Conservation (phyloP, 73 alveolate species). For the Paramecium primaurelia region DNA sequence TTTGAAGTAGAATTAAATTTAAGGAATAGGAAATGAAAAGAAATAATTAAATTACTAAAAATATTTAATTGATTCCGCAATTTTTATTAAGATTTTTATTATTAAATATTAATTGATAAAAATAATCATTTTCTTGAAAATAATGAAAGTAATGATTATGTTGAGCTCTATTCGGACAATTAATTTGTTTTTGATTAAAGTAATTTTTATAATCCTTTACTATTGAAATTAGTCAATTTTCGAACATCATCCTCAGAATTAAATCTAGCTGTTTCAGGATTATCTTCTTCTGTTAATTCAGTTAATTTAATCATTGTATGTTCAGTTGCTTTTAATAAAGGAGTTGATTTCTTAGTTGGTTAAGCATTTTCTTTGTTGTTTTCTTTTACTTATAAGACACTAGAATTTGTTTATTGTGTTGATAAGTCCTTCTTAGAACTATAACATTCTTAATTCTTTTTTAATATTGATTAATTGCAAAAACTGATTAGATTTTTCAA, state of each 20-base stretch:
- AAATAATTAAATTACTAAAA: too few species aligned
- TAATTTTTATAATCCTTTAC: constrained; percentile 17
- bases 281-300: constrained; percentile 16
- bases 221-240: neutral
- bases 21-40: too few species aligned
- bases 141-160: neutral
- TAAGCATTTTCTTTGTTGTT: neutral
- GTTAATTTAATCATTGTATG: constrained; percentile 17
- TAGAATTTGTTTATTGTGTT: neutral
- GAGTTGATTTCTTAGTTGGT: neutral
- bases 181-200: neutral
- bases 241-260: constrained; percentile 37
- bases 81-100: neutral
- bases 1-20: too few species aligned
- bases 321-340: constrained; percentile 3
- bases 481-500: neutral
- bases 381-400: neutral
- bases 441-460: neutral
- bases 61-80: too few species aligned
- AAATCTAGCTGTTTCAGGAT: constrained; percentile 55
- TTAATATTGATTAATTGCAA: constrained; percentile 28
- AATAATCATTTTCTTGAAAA: neutral
- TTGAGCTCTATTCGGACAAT: neutral
- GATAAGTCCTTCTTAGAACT: neutral
- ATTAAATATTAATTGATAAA: neutral